Base-by-base conservation (phyloP, 331 rosid species). In the Pyracantha coccinea region DNA sequence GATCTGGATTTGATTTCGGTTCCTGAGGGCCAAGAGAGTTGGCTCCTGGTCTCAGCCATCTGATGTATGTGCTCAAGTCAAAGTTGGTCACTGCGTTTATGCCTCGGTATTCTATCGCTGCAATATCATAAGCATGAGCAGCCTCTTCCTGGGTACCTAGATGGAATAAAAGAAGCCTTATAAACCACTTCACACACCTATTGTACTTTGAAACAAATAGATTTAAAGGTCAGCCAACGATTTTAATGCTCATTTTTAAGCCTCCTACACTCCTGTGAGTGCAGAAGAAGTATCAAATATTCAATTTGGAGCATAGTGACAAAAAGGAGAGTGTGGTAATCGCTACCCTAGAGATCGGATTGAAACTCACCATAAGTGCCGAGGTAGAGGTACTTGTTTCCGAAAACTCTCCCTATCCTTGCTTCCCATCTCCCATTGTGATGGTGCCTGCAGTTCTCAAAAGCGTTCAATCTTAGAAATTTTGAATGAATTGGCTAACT, bases 371-470 rank as follows among this genome's bases (percentile, higher is more conserved):
- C 80, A 68, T 87, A 91, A 72, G 94, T 86, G 45, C 97, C 92
- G 16, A 87, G 87, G 83, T 91, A 89, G 73, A 91, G 97, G 76
- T 91, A 91, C 80, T 89, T 91, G 92, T 91, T 91, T 54, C 88
- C 97, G 61, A 87, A 91, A 69, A 89, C 94, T 75, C 92, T 87
- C 32, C 97, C 97, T 67, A 84, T 89, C 71, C 97, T 89, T 79
- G 97, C 92, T 80, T 91, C 94, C 97, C 97, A 91, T 87, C 92
- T 91, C 78, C 94, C 86, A 76, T 91, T 89, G 84, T 87, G 94
- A 89, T 91, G 94, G 62, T 87, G 91, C 77, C 93, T 91, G 80
- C 67, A 77, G 20, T 77, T 52, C 66, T 25, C 71, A 61, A 80
- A 78, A 32, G 58, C 29, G 27, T 69, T 68, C 21, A 78, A 32